Base-by-base conservation (phyloP, 2,329 filamentous ascomycete species). In the Dryadomyces quercus-mongolicae region DNA sequence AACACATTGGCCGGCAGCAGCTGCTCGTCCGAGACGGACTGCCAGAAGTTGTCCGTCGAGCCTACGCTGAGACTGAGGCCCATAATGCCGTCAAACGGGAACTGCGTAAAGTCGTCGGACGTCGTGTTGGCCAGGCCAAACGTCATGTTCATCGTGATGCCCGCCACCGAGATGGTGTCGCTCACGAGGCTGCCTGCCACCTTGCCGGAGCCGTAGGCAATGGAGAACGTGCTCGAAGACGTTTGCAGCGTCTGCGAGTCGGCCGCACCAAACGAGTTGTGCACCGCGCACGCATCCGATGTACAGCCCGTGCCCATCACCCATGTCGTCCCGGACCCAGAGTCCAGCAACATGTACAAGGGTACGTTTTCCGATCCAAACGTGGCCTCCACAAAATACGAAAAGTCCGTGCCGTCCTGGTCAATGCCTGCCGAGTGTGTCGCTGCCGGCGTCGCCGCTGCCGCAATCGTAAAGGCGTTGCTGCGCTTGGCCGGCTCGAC, bases 51-150 rank as follows among this genome's bases (percentile, higher is more conserved):
- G 20, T 85, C 78, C 5, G 77, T 76, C 40, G 71, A 72, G 2
- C 77, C 77, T 12, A 74, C 71, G 57, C 76, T 77, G 61, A 84
- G 82, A 16, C 86, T 85, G 22, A 95, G 70, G 4, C 89, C 90
- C 2, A 95, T 71, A 50, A 95, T 94, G 22, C 90, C 90, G 65
- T 95, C 90, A 67, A 95, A 90, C 1, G 88, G 85, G 62, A 92
- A 95, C 52, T 78, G 77, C 31, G 73, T 69, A 66, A 95, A 95
- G 59, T 93, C 83, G 52, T 80, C 69, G 1, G 87, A 89, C 2
- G 86, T 86, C 22, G 76, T 76, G 38, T 77, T 78, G 21, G 86
- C 88, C 56, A 91, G 69, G 5, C 90, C 90, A 62, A 95, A 87
- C 3, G 79, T 73, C 61, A 89, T 75, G 2, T 75, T 66, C 15